Evolutionary conservation across 768 basidiomycete species (phyloP), one percentile per base, ranked within the genome.

Genomic region (Termitomyces bulborhizus): DNA sequence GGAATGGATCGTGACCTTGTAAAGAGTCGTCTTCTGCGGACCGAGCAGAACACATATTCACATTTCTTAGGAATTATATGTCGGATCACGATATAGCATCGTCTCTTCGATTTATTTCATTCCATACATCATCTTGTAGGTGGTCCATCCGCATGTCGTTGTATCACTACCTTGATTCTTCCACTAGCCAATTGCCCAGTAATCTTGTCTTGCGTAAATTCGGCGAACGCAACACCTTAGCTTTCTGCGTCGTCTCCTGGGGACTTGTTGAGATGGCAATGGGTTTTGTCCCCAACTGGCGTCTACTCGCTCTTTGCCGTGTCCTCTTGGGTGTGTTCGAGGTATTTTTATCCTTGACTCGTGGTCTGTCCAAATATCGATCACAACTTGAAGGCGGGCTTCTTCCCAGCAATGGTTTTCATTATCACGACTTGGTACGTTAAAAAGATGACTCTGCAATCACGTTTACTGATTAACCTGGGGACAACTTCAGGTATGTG

Each of bases 351-450:
- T 21, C n/a, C 26, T 34, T 43, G 9, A 15, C 21, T 1, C 15
- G n/a, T 43, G 8, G 26, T 50, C 40, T 34, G 29, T 37, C 29
- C 5, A 21, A 36, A n/a, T 8, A 26, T n/a, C 21, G 8, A 31
- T 18, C 11, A 8, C 9, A 34, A 40, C 24, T 16, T 24, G 15
- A 54, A 80, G 78, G 76, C 77, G 9, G 77, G 77, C 31, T 80
- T 79, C 63, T 77, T 79, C 57, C 77, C 79, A 42, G 76, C 75
- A 6, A 59, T 79, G 58, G 70, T 79, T 26, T 80, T 73, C 59
- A 70, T 79, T 26, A 76, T 80, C 55, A 73, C 75, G 32, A 77
- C 77, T 8, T 81, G 80, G 79, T 78, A 52, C 6, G 69, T 37
- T 48, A 13, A 3, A 36, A 26, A 11, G 16, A 16, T 15, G 8